phyloP scores from a whole-genome alignment of 768 basidiomycete species.

The Psilocybe subaeruginosa region DNA sequence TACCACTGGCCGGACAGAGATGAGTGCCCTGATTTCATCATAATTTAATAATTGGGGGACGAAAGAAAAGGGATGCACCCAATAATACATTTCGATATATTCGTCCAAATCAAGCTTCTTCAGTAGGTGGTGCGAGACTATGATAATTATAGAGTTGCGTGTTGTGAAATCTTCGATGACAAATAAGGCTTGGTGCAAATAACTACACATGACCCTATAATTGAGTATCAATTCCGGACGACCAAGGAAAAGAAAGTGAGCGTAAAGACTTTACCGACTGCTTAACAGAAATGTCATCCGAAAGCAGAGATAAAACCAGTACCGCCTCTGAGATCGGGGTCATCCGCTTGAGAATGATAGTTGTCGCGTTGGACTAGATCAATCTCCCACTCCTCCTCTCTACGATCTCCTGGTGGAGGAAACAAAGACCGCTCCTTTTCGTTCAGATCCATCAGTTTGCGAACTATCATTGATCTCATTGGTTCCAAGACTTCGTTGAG shows the following conservation, averaged over 20 bases:
- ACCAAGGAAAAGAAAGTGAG: not conserved
- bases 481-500: not conserved
- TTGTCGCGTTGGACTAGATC: slow-evolving; percentile 28
- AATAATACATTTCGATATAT: not conserved
- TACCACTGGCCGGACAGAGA: not conserved
- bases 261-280: not conserved
- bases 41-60: not conserved
- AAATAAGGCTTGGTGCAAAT: not conserved
- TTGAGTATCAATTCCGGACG: not conserved
- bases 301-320: slow-evolving; percentile 14
- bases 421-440: not conserved
- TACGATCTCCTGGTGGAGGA: slow-evolving; percentile 1
- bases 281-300: not conserved
- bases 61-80: not conserved
- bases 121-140: not conserved
- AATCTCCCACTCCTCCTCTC: slow-evolving; percentile 28
- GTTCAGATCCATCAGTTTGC: not conserved
- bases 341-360: slow-evolving; percentile 18
- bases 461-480: not conserved
- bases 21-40: not conserved
- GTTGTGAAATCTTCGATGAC: not conserved
- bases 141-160: not conserved
- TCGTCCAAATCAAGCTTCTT: not conserved
- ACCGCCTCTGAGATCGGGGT: slow-evolving; percentile 16
- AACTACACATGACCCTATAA: not conserved